Percentiles rank a stretch among this genome's conserved stretches.
Evolutionary conservation across 2,329 filamentous ascomycete species (phyloP).

Genomic region (Blastomyces gilchristii): DNA sequence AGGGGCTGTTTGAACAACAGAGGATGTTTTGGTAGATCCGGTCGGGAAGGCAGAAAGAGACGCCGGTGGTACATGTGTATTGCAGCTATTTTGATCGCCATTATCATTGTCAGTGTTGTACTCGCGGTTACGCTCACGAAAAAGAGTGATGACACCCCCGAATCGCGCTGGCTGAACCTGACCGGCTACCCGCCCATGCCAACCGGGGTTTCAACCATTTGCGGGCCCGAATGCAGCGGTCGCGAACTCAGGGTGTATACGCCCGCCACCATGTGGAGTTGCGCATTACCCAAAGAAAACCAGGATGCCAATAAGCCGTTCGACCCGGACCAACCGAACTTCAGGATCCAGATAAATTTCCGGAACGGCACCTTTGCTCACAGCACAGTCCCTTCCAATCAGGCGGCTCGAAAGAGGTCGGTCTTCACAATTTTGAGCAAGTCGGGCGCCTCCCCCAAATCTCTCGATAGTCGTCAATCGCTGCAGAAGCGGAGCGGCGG

Average conservation of each 20-base stretch:
- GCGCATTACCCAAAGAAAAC: constrained; percentile 67
- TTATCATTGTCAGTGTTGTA: constrained; percentile 49
- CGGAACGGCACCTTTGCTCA: constrained; percentile 46
- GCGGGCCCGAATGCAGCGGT: constrained; percentile 58
- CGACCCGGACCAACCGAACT: constrained; percentile 60
- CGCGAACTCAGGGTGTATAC: constrained; percentile 58
- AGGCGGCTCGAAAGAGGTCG: not conserved
- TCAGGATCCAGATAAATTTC: constrained; percentile 64
- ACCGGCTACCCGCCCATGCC: constrained; percentile 80
- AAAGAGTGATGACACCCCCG: not conserved
- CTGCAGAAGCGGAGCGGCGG: constrained; percentile 19
- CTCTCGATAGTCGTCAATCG: not conserved
- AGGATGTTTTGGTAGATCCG: constrained; percentile 56
- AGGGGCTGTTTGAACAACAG: constrained; percentile 51
- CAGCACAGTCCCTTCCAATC: constrained; percentile 47
- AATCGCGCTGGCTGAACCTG: constrained; percentile 63
- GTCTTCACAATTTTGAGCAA: not conserved
- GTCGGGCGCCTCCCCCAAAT: not conserved
- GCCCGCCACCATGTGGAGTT: constrained; percentile 75
- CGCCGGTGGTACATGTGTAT: constrained; percentile 51
- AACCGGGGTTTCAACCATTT: constrained; percentile 73
- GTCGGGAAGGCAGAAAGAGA: constrained; percentile 53
- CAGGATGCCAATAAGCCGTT: constrained; percentile 55
- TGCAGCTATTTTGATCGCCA: constrained; percentile 40
- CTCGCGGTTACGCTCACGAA: constrained; percentile 31